Base-by-base conservation (phyloP, 306 rosid species). In the Trichosanthes truncata region DNA sequence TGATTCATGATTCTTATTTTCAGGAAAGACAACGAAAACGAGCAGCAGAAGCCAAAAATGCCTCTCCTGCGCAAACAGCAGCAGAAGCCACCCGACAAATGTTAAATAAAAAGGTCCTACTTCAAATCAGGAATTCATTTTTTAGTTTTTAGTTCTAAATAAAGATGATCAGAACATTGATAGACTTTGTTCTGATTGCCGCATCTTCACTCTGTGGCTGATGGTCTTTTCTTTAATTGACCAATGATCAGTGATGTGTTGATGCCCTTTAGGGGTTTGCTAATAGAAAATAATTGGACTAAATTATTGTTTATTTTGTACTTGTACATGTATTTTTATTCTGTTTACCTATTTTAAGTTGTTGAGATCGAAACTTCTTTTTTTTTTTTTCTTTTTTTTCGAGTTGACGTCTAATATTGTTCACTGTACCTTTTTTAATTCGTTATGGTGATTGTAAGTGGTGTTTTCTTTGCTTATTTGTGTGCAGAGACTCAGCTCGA, bases 1-100 rank as follows among this genome's bases (percentile, higher is more conserved):
- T 26, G 25, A 26, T 46, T 45, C 45, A 5, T 63, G 23, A 63
- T 79, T 60, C 20, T 77, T 12, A 41, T 59, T 55, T 77, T 12
- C 69, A 90, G 96, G 93, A 89, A 84, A 78, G 79, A 81, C 87
- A 81, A 61, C 82, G 82, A 38, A 86, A 59, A 85, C 89, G 81
- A 61, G 83, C 85, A 81, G 80, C 81, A 0, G 83, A 87, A 81
- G 88, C 86, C 57, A 87, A 86, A 80, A 80, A 53, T 65, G 63
- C 76, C 7, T 82, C 89, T 83, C 91, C 95, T 81, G 97, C 94
- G 78, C 90, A 90, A 84, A 89, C 96, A 25, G 90, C 96, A 76
- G 89, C 83, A 14, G 98, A 89, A 83, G 92, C 93, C 21, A 78
- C 92, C 41, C 84, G 87, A 45, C 90, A 86, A 81, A 89, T 88